Conservation (phyloP, 2,329 filamentous ascomycete species). For the Huntiella moniliformis region DNA sequence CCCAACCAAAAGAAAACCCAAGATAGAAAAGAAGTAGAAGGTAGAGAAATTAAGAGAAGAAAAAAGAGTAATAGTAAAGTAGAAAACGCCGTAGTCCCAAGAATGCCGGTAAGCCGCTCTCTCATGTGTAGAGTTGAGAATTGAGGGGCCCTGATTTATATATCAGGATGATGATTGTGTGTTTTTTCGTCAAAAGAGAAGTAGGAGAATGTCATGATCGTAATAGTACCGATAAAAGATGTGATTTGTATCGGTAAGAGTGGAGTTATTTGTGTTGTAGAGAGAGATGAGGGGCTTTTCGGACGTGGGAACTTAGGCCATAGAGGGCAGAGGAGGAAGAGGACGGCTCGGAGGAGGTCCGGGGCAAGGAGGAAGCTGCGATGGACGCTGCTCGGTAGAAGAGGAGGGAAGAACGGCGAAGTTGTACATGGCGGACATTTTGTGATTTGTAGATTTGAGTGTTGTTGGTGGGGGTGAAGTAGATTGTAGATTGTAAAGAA, state of each 20-base stretch:
- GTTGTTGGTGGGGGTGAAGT: conserved; percentile 12
- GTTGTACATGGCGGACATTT: conserved; percentile 1
- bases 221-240: conserved; percentile 1
- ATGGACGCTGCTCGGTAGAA: conserved; percentile 34
- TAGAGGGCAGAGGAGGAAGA: conserved; percentile 46
- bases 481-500: conserved; percentile 14
- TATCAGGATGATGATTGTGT: background rate
- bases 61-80: conserved; percentile 1
- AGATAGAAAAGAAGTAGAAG: background rate
- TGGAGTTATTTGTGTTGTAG: background rate
- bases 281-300: too few species aligned
- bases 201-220: background rate
- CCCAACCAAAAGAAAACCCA: conserved; percentile 1
- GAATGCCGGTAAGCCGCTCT: conserved; percentile 6
- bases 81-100: conserved; percentile 6
- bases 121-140: conserved; percentile 2
- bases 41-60: conserved; percentile 3
- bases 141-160: background rate
- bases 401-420: conserved; percentile 12
- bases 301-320: conserved; percentile 22
- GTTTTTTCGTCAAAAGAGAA: conserved; percentile 9
- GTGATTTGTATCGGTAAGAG: background rate
- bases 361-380: conserved; percentile 48
- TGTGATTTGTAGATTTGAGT: conserved; percentile 6
- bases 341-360: conserved; percentile 45